phyloP scores from a whole-genome alignment of 768 basidiomycete species.

The Amyloporia xantha region DNA sequence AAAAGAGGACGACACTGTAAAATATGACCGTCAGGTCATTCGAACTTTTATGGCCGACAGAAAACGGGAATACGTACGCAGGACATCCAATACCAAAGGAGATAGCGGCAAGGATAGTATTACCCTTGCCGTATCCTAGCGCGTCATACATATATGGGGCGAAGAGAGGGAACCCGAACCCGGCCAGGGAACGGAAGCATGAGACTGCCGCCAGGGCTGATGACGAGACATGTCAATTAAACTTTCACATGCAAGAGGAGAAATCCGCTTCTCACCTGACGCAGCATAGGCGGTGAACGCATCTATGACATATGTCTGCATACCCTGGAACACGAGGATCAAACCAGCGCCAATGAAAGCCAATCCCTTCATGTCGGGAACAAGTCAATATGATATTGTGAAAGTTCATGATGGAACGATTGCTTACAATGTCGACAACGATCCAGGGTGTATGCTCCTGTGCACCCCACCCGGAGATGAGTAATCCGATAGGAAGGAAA shows the following conservation, averaged over 20 bases:
- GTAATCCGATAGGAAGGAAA: constrained; percentile 57
- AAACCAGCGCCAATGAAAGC: constrained; percentile 48
- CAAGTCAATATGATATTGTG: constrained; percentile 8
- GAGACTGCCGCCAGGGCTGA: constrained; percentile 59
- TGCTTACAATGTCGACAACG: constrained; percentile 53
- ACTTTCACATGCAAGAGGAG: background rate
- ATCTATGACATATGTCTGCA: constrained; percentile 65
- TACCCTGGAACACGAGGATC: constrained; percentile 55
- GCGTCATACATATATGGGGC: constrained; percentile 58
- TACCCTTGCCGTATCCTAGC: constrained; percentile 64
- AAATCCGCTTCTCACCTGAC: constrained; percentile 54
- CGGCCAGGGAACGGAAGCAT: constrained; percentile 55
- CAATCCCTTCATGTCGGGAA: constrained; percentile 52
- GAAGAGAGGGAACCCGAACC: constrained; percentile 72
- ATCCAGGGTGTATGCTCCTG: constrained; percentile 59
- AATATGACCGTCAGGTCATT: constrained; percentile 30
- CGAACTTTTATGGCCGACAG: constrained; percentile 29
- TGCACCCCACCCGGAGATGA: constrained; percentile 70
- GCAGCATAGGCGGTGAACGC: constrained; percentile 61
- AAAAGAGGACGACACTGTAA: constrained; percentile 33
- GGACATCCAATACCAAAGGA: constrained; percentile 52
- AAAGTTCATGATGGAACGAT: no score
- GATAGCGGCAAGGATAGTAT: constrained; percentile 53
- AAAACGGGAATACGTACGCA: constrained; percentile 33
- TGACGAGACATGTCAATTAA: background rate